Conservation (phyloP, 495 filamentous ascomycete species). For the Penicillium silybi region DNA sequence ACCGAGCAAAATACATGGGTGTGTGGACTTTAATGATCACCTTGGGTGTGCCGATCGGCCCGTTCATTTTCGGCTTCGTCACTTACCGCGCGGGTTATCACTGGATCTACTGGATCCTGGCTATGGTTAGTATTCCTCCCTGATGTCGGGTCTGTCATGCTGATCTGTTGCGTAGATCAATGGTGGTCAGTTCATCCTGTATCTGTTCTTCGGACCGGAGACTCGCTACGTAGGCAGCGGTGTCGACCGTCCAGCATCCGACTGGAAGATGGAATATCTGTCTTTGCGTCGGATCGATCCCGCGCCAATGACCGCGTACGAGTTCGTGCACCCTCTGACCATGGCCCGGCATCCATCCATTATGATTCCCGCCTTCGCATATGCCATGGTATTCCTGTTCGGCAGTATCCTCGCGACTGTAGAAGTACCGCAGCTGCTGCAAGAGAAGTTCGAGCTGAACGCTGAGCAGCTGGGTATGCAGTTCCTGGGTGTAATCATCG, state of each 20-base stretch:
- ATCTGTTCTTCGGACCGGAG: constrained; percentile 53
- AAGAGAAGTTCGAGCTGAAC: constrained; percentile 49
- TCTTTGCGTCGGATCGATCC: constrained; percentile 46
- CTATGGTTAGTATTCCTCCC: constrained; percentile 32
- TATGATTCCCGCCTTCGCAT: constrained; percentile 46
- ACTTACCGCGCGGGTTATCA: constrained; percentile 37
- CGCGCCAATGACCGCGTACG: constrained; percentile 38
- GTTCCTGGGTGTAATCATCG: constrained; percentile 49
- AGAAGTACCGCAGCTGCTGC: constrained; percentile 49
- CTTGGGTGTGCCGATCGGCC: constrained; percentile 44
- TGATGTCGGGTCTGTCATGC: neutral
- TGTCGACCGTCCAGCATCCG: constrained; percentile 17
- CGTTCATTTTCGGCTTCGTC: constrained; percentile 48
- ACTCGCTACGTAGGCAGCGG: constrained; percentile 44
- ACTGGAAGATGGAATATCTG: constrained; percentile 38
- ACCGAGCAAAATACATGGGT: constrained; percentile 50
- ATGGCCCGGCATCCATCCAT: constrained; percentile 39
- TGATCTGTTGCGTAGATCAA: constrained; percentile 36
- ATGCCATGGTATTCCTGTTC: constrained; percentile 52
- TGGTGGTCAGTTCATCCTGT: constrained; percentile 49
- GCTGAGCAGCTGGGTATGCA: constrained; percentile 51
- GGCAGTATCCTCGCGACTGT: constrained; percentile 45
- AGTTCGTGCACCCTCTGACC: constrained; percentile 46
- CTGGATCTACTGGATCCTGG: constrained; percentile 41
- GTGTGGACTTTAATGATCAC: constrained; percentile 51